A percentile compares a stretch with the other conserved stretches of the same genome.
Conservation (phyloP, 2,329 filamentous ascomycete species). For the Hymenoscyphus infarciens region DNA sequence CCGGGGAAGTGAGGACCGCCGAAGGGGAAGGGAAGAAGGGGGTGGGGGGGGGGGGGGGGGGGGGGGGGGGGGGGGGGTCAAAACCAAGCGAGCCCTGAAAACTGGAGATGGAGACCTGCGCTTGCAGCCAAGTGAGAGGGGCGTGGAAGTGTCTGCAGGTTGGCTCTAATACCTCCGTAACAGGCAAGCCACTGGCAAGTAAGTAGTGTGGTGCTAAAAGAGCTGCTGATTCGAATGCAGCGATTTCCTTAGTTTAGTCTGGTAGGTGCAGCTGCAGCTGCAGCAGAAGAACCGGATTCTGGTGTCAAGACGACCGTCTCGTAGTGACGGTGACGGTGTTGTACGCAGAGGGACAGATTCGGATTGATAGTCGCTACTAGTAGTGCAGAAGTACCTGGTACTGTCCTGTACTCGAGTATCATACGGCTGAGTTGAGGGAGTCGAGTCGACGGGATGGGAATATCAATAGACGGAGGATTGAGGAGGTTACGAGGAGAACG, state of each 20-base stretch:
- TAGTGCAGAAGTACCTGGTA: neutral
- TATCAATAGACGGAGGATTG: no score
- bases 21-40: neutral
- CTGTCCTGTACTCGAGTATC: neutral
- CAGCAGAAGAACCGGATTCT: neutral
- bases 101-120: conserved; percentile 5
- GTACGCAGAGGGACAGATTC: neutral
- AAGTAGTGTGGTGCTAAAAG: neutral
- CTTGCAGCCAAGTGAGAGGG: no score
- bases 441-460: no score
- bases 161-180: neutral
- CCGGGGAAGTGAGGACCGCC: neutral
- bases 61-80: neutral
- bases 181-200: neutral
- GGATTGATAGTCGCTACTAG: neutral
- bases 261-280: neutral
- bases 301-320: neutral
- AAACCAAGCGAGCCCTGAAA: neutral
- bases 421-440: neutral
- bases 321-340: neutral
- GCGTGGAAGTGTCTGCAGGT: neutral
- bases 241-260: neutral
- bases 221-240: neutral
- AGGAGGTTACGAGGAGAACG: no score
- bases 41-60: neutral